Base-by-base conservation (phyloP, 352 stramenopile genomes). In the Globisporangium parvum region DNA sequence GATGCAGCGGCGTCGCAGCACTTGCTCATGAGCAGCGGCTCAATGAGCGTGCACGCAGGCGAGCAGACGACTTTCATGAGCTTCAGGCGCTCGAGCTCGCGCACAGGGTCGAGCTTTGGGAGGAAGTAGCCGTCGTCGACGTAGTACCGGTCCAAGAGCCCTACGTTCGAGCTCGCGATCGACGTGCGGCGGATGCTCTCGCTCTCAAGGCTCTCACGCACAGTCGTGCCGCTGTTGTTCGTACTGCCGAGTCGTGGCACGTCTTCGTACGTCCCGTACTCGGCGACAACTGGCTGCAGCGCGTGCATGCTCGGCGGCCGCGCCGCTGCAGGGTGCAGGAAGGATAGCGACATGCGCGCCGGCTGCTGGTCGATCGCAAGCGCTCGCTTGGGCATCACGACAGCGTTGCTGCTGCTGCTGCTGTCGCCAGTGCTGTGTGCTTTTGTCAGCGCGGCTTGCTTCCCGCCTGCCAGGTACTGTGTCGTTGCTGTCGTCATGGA, bases 41-140 rank as follows among this genome's bases (percentile, higher is more conserved):
- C 77, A 10, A 84, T 64, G 3, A 85, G 63, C 20, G 77, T 85
- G 35, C 72, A 85, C 35, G 77, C 77, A 24, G 70, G 77, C 10
- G 77, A 85, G 28, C 72, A 71, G 35, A 85, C 69, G 28, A 82
- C 51, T 46, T 74, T 60, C 51, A 87, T 64, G 12, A 87, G 54
- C 50, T 75, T 70, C 14, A 87, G 57, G 0, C 77, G 73, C 42
- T 74, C 64, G 48, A 61, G 42, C 64, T 87, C 77, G 0, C 59
- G 62, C 26, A 50, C 21, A n/a, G 62, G 39, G 14, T 85, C 70
- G 18, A 84, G 20, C 41, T 73, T 70, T 8, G 73, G 65, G 45
- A 71, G 33, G 49, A 81, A 75, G 39, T 81, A 78, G 23, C 47
- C 59, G 26, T 84, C 71, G 28, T 77, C 61, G 37, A 70, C 60